A percentile compares a stretch with the other conserved stretches of the same genome.
These are phyloP conservation scores for Blastomyces gilchristii DNA, from an alignment of 2,329 filamentous ascomycete genomes.

Conservation along the genomic window DNA sequence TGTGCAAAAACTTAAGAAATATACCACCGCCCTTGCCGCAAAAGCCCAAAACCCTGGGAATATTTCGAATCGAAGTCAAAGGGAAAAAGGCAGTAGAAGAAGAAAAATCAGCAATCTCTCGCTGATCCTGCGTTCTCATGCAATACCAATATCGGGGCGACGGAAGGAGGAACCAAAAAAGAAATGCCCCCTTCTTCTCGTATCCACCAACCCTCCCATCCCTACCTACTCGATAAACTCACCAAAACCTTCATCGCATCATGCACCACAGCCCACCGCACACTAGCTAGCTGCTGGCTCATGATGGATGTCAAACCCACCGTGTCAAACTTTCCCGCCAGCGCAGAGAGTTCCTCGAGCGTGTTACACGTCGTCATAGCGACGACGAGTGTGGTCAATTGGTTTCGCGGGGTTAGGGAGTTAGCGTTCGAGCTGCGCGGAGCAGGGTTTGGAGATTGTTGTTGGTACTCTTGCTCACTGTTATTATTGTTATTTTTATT, in stretches of 20 bases:
- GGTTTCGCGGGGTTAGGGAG: slow-evolving; percentile 32
- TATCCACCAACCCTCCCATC: not conserved
- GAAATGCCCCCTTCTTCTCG: too few relatives aligned
- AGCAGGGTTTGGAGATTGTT: not conserved
- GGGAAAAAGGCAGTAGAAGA: too few relatives aligned
- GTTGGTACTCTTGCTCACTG: slow-evolving; percentile 20
- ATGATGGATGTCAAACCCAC: slow-evolving; percentile 47
- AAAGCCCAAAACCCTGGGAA: too few relatives aligned
- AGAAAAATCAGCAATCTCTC: not conserved
- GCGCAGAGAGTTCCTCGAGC: slow-evolving; percentile 27
- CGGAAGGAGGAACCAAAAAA: not conserved
- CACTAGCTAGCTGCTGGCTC: slow-evolving; percentile 45
- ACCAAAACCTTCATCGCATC: slow-evolving; percentile 49
- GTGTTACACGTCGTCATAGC: slow-evolving; percentile 27
- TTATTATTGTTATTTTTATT: slow-evolving; percentile 27
- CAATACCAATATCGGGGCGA: not conserved
- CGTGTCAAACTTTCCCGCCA: slow-evolving; percentile 40
- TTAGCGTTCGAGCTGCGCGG: slow-evolving; percentile 5
- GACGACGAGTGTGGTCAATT: slow-evolving; percentile 27
- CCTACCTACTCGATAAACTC: slow-evolving; percentile 12
- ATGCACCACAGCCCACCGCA: slow-evolving; percentile 53
- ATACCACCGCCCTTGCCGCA: too few relatives aligned
- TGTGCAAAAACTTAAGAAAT: too few relatives aligned
- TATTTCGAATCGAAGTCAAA: too few relatives aligned
- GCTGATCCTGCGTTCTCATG: not conserved